Percentiles rank a stretch among this genome's conserved stretches.
phyloP scores from a whole-genome alignment of 2,329 filamentous ascomycete genomes.

The Talaromyces sp. region DNA sequence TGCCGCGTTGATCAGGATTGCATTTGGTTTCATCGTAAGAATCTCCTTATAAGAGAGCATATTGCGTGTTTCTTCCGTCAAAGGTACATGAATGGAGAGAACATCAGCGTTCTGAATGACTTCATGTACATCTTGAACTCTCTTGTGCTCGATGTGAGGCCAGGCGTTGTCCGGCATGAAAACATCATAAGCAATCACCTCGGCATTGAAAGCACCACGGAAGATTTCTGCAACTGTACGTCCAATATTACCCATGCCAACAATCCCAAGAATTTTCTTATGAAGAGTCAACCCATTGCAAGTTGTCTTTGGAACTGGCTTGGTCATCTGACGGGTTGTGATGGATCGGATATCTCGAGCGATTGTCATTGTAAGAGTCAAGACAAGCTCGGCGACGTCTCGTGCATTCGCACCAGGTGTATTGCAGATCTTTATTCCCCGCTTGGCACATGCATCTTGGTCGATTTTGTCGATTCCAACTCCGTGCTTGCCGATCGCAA shows the following conservation, averaged over 20 bases:
- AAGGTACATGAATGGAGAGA: conserved; percentile 43
- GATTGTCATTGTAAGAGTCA: conserved; percentile 41
- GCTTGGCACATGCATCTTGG: conserved; percentile 39
- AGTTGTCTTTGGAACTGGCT: conserved; percentile 40
- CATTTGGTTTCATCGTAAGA: conserved; percentile 40
- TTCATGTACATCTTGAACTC: conserved; percentile 35
- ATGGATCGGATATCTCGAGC: conserved; percentile 39
- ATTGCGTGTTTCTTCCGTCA: conserved; percentile 36
- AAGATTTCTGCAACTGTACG: conserved; percentile 42
- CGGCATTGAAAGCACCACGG: conserved; percentile 38
- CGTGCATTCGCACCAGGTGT: conserved; percentile 52
- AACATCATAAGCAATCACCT: conserved; percentile 43
- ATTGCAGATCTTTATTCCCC: conserved; percentile 50
- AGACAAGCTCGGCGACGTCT: conserved; percentile 45
- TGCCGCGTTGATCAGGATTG: conserved; percentile 47
- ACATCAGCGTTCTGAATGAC: conserved; percentile 38
- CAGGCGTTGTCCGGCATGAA: conserved; percentile 37
- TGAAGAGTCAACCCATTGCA: conserved; percentile 45
- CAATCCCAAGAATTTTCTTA: conserved; percentile 40
- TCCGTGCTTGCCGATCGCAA: conserved; percentile 53
- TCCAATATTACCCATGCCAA: conserved; percentile 48
- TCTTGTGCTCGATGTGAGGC: conserved; percentile 36
- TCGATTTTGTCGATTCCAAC: conserved; percentile 54
- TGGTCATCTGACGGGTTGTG: conserved; percentile 29
- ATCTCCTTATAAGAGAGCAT: conserved; percentile 39